Conservation (phyloP, 2,329 filamentous ascomycete species). For the Elsinoe batatas region DNA sequence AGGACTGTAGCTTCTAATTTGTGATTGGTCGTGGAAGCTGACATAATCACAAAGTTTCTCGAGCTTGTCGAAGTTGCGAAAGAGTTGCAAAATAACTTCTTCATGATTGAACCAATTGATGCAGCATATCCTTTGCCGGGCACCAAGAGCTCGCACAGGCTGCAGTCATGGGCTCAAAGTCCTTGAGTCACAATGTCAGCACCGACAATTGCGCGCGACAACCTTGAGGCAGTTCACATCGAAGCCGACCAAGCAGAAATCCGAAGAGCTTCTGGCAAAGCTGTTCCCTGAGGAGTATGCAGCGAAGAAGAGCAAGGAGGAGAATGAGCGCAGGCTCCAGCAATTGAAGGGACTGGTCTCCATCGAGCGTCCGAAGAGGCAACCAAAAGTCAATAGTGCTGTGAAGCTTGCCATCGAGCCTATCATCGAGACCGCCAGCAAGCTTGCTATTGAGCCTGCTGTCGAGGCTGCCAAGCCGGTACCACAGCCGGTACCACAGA, state of each 20-base stretch:
- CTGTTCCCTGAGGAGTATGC: slow-evolving; percentile 45
- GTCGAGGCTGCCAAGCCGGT: too few species aligned
- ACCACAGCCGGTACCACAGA: too few species aligned
- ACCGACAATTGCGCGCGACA: not conserved
- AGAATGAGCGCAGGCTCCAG: not conserved
- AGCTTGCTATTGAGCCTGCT: too few species aligned
- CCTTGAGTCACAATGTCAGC: too few species aligned
- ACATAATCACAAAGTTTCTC: not conserved
- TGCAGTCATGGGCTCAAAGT: not conserved
- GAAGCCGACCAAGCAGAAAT: not conserved
- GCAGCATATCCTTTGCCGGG: not conserved
- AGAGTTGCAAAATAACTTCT: not conserved
- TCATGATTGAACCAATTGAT: slow-evolving; percentile 11
- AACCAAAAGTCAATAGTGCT: too few species aligned
- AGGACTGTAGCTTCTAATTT: not conserved
- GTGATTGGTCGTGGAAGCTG: not conserved
- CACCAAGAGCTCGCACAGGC: not conserved
- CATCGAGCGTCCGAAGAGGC: not conserved
- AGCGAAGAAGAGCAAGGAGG: not conserved
- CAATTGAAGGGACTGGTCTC: not conserved
- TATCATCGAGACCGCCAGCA: too few species aligned
- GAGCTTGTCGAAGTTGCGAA: not conserved
- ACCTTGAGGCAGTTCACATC: not conserved
- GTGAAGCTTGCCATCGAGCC: too few species aligned
- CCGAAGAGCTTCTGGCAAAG: slow-evolving; percentile 33